These are phyloP conservation scores for Nicotiana paniculata DNA, from an alignment of 257 asterid genomes.

Conservation along the genomic window DNA sequence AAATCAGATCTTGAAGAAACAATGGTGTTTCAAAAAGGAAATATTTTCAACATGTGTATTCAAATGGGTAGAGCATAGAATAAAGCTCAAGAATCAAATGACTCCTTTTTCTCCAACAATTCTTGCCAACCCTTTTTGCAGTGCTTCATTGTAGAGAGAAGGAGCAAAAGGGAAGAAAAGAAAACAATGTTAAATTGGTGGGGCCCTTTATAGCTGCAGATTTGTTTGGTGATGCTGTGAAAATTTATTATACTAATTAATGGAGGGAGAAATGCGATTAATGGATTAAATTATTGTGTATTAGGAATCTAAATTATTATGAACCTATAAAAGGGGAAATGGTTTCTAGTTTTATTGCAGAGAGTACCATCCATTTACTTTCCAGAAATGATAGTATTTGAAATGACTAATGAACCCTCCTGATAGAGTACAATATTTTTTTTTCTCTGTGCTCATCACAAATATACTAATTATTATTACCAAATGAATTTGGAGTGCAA, in stretches of 20 bases:
- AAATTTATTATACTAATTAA: conserved; percentile 14
- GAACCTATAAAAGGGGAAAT: conserved; percentile 10
- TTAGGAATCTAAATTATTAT: not conserved
- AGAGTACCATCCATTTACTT: conserved; percentile 9
- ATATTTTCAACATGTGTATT: conserved; percentile 27
- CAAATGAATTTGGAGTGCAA: not conserved
- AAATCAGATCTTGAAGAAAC: conserved; percentile 48
- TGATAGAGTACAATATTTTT: not conserved
- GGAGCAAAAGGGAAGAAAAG: conserved; percentile 2
- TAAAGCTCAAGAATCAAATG: conserved; percentile 22
- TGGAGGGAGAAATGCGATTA: conserved; percentile 9
- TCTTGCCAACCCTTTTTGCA: conserved; percentile 38
- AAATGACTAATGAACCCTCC: conserved; percentile 5
- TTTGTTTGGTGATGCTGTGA: conserved; percentile 47
- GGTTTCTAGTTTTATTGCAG: conserved; percentile 14
- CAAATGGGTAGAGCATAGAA: conserved; percentile 21
- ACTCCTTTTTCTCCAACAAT: conserved; percentile 16
- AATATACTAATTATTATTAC: not conserved
- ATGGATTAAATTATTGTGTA: conserved; percentile 7
- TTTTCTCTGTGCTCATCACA: not conserved
- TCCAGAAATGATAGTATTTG: conserved; percentile 1
- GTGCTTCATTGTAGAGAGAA: conserved; percentile 36
- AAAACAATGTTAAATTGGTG: conserved; percentile 28
- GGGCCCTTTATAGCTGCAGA: conserved; percentile 52
- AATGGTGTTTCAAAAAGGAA: conserved; percentile 19